Conservation (phyloP, 805 yeast species). For the Schwanniomyces occidentalis region DNA sequence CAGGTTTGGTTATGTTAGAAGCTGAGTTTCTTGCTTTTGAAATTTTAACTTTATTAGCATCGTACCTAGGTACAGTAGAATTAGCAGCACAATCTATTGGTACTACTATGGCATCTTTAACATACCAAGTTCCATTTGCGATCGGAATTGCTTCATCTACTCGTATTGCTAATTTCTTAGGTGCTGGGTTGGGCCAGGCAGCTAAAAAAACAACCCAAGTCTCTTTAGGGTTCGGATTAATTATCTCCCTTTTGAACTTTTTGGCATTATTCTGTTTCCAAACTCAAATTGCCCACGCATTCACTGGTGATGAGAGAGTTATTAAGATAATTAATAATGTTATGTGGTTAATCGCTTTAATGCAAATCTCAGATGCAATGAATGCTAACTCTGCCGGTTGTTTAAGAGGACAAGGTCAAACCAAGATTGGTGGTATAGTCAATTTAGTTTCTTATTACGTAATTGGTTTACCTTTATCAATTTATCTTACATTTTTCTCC, state of each 20-base stretch:
- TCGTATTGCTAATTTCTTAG: constrained; percentile 56
- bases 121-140: constrained; percentile 60
- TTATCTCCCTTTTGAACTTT: constrained; percentile 34
- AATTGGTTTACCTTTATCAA: constrained; percentile 62
- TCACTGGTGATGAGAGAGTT: constrained; percentile 62
- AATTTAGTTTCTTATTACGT: constrained; percentile 59
- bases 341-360: constrained; percentile 63
- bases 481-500: constrained; percentile 51
- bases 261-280: constrained; percentile 31
- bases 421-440: constrained; percentile 60
- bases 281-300: constrained; percentile 40
- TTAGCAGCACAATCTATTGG: constrained; percentile 52
- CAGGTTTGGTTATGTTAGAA: constrained; percentile 58
- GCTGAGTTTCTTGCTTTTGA: constrained; percentile 63
- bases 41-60: constrained; percentile 53
- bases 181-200: constrained; percentile 41
- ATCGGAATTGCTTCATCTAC: constrained; percentile 60
- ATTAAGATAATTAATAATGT: constrained; percentile 49
- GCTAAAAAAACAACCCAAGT: constrained; percentile 39
- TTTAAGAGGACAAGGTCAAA: constrained; percentile 76
- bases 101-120: constrained; percentile 51
- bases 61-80: constrained; percentile 52
- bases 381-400: constrained; percentile 76
- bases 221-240: constrained; percentile 36
- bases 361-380: constrained; percentile 70